phyloP scores from a whole-genome alignment of 2,329 filamentous ascomycete genomes.

The Xylariaceae sp. region DNA sequence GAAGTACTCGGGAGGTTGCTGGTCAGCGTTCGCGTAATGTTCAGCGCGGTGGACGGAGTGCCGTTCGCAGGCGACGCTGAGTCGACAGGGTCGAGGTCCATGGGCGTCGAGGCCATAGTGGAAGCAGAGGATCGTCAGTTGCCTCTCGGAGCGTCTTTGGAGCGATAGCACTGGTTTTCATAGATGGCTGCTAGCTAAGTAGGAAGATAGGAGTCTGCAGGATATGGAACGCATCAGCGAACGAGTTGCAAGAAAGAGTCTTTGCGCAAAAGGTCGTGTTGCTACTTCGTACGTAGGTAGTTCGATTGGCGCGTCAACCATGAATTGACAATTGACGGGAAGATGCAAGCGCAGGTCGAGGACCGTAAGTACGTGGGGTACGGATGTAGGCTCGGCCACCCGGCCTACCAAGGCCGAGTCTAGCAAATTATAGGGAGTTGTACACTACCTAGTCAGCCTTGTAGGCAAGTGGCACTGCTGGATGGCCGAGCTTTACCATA shows the following conservation, averaged over 20 bases:
- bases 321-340: background rate
- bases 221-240: background rate
- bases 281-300: no score
- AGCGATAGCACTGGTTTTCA: background rate
- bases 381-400: no score
- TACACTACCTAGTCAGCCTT: no score
- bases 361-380: no score
- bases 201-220: no score
- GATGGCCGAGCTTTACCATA: no score
- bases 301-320: slow-evolving; percentile 2
- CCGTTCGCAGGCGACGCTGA: slow-evolving; percentile 39
- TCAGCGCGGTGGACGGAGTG: slow-evolving; percentile 39
- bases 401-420: no score
- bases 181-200: background rate
- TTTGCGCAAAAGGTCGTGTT: background rate
- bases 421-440: no score
- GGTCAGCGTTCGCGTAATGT: slow-evolving; percentile 47
- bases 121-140: background rate
- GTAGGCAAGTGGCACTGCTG: no score
- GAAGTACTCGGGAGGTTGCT: slow-evolving; percentile 47
- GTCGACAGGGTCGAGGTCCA: slow-evolving; percentile 52
- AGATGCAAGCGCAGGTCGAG: no score
- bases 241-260: background rate
- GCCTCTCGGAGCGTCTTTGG: background rate
- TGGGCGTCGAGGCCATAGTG: slow-evolving; percentile 51